phyloP scores from a whole-genome alignment of 2,329 filamentous ascomycete genomes.

The Microsporum audouinii region DNA sequence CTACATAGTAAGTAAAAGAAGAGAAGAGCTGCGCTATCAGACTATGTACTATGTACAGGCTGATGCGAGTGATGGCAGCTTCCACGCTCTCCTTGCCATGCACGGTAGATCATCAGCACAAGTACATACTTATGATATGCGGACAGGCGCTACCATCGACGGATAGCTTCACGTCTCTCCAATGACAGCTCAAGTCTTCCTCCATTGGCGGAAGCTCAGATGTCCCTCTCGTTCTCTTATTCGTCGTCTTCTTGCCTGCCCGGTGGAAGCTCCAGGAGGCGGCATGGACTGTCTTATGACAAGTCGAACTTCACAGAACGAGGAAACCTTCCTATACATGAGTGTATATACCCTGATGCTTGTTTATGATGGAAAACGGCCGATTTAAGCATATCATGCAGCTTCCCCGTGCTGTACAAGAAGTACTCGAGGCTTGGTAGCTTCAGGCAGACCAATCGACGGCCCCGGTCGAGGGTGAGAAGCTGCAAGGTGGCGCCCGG shows the following conservation, averaged over 20 bases:
- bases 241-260: no score
- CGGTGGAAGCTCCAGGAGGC: no score
- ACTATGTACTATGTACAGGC: no score
- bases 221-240: no score
- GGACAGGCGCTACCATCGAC: no score
- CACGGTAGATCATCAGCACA: neutral
- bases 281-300: neutral
- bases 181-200: neutral
- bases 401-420: neutral
- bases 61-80: neutral
- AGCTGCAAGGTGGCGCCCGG: neutral
- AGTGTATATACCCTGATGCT: neutral
- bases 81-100: neutral
- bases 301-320: neutral
- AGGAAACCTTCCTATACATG: neutral
- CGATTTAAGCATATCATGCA: constrained; percentile 2
- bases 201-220: no score
- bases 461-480: neutral
- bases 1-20: neutral
- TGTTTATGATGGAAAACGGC: neutral
- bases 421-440: neutral
- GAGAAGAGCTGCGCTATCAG: neutral
- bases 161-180: neutral
- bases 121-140: neutral
- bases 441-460: neutral